Percentiles rank a stretch among this genome's conserved stretches.
Conservation (phyloP, 1,284 basidiomycete genomes). For the Ustilago xerochloae region DNA sequence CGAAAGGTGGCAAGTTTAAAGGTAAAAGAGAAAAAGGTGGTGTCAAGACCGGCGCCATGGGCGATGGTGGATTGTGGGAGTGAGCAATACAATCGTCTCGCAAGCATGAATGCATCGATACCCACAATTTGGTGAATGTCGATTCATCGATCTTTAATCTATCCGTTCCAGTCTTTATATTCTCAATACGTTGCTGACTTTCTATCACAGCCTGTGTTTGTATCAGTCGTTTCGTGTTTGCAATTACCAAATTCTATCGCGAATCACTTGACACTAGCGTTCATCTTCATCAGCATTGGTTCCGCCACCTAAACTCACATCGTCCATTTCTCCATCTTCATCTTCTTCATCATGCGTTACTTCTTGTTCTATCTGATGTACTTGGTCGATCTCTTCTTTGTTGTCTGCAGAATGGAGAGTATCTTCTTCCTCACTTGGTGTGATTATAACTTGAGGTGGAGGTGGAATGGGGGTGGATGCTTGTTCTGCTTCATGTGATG, state of each 20-base stretch:
- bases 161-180: too few relatives aligned
- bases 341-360: slow-evolving; percentile 11
- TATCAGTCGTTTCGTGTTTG: too few relatives aligned
- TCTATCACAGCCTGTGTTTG: too few relatives aligned
- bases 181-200: too few relatives aligned
- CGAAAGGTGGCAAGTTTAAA: slow-evolving; percentile 61
- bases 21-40: slow-evolving; percentile 61
- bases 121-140: too few relatives aligned
- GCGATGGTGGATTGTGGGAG: slow-evolving; percentile 59
- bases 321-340: slow-evolving; percentile 47
- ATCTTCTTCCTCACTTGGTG: slow-evolving; percentile 18
- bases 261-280: too few relatives aligned
- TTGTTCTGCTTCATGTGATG: background rate
- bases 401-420: background rate
- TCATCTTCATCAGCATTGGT: slow-evolving; percentile 16
- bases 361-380: background rate
- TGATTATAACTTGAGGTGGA: slow-evolving; percentile 39
- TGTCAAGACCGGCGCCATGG: slow-evolving; percentile 48
- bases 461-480: background rate
- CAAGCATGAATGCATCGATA: background rate
- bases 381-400: background rate
- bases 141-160: too few relatives aligned
- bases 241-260: too few relatives aligned
- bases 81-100: slow-evolving; percentile 4
- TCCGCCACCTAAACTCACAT: slow-evolving; percentile 33